phyloP scores from a whole-genome alignment of 2,329 filamentous ascomycete genomes.

The Aspergillus hortae region DNA sequence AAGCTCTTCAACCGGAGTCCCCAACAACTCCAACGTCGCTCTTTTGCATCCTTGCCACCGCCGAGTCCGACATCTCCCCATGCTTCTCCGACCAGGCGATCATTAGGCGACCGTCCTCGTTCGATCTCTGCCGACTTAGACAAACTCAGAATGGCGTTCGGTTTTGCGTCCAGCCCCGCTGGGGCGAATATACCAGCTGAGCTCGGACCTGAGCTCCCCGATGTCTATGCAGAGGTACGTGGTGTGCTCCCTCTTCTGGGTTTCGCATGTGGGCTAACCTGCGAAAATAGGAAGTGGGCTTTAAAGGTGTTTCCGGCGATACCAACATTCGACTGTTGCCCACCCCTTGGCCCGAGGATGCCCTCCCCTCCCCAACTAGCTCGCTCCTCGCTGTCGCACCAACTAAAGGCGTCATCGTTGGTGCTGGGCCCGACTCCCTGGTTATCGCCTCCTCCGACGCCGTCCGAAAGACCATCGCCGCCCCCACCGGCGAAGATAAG shows the following conservation, averaged over 20 bases:
- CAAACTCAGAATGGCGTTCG: conserved; percentile 58
- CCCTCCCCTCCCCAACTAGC: conserved; percentile 69
- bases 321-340: conserved; percentile 77
- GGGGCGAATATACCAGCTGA: conserved; percentile 40
- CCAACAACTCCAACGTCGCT: conserved; percentile 41
- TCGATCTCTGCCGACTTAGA: conserved; percentile 37
- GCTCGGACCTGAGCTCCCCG: conserved; percentile 65
- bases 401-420: conserved; percentile 75
- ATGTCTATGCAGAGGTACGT: conserved; percentile 76
- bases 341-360: conserved; percentile 66
- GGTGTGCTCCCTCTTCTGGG: neutral
- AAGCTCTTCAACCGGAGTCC: conserved; percentile 42
- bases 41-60: conserved; percentile 36
- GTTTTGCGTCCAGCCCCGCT: conserved; percentile 50
- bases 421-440: conserved; percentile 77
- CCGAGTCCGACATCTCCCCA: conserved; percentile 35
- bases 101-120: conserved; percentile 34
- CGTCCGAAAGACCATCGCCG: conserved; percentile 70
- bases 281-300: conserved; percentile 64
- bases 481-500: conserved; percentile 52
- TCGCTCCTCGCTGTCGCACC: conserved; percentile 83
- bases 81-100: conserved; percentile 32
- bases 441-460: conserved; percentile 72
- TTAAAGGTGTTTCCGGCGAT: conserved; percentile 74
- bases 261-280: neutral